Base-by-base conservation (phyloP, 495 filamentous ascomycete genomes). In the Copromyces sp. region DNA sequence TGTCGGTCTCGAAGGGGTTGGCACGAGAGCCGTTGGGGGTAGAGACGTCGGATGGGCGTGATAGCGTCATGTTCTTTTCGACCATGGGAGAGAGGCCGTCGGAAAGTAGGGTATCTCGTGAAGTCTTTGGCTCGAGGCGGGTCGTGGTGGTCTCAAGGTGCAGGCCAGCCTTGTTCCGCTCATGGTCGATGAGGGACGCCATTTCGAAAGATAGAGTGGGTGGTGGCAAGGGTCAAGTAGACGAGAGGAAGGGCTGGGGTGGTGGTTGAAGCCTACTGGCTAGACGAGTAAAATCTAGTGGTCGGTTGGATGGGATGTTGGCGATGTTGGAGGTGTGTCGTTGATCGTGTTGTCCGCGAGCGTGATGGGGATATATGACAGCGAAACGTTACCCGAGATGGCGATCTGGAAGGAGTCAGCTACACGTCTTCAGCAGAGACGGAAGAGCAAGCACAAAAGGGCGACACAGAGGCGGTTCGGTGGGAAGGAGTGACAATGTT, bases 1-100 rank as follows among this genome's bases (percentile, higher is more conserved):
- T 78, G 72, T 86, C 84, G 7, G 83, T 80, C 71, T 86, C 84
- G 71, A 86, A 86, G 44, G 83, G 82, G 70, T 83, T 85, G 61
- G 40, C 44, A 45, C 74, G 76, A 3, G 78, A 70, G 5, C 81
- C 83, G 70, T 69, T 68, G 3, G 83, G 82, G 4, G 82, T 85
- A 14, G 82, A 84, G 41, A 81, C 71, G 69, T 79, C 73, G 16
- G 80, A 83, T 29, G 73, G 70, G 37, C 82, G 80, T 35, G 78
- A 69, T 20, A 72, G 37, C 1, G 71, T 76, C 32, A 73, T 76
- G 53, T 75, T 74, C 74, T 82, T 80, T 70, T 78, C 78, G 39
- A 61, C 75, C 3, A 76, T 44, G n/a, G 75, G 71, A 17, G 78
- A 75, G 38, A 80, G 73, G 59, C 45, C 40, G 47, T 77, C 78